Evolutionary conservation across 2,329 filamentous ascomycete species (phyloP), one percentile per base, ranked within the genome.

Genomic region (Ophiostoma himal-ulmi): DNA sequence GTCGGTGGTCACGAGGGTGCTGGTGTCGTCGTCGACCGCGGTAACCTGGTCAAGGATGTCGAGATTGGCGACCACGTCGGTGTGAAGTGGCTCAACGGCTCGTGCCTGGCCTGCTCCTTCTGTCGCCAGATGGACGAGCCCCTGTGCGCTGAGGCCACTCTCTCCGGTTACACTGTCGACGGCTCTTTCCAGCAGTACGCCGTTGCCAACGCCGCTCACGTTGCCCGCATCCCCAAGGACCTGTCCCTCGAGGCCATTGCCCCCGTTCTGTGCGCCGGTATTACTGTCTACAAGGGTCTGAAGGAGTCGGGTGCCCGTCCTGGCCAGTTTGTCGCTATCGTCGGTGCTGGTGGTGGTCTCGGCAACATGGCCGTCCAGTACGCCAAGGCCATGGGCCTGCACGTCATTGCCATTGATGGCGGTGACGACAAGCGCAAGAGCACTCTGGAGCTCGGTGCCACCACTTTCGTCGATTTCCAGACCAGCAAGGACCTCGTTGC

Each of bases 171-270:
- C 85, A 96, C 92, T 5, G 93, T 97, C 78, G 92, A 97, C 78
- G 94, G 94, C 41, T 89, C 89, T 60, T 97, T 97, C 86, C 94
- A 97, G 83, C 89, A 97, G 83, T 97, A 96, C 83, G 88, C 87
- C 79, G 87, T 97, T 75, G 93, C 89, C 75, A 96, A 96, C 80
- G 93, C 93, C 20, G 88, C 90, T 22, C 92, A 96, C 80, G 88
- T 95, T 20, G 92, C 93, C 37, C 88, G 90, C 75, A 90, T 97
- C 74, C 91, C 91, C 74, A 90, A 94, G 80, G 87, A 90, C 20
- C 86, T 90, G 73, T 83, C 88, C 71, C 88, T 97, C 64, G 93
- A 94, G 77, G 88, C 88, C 68, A 85, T 96, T 4, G 78, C 82
- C 44, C 80, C 82, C 20, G 73, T 85, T 5, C 83, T 85, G 74